These are phyloP conservation scores for Candida alai DNA, from an alignment of 805 yeast genomes.

Conservation along the genomic window DNA sequence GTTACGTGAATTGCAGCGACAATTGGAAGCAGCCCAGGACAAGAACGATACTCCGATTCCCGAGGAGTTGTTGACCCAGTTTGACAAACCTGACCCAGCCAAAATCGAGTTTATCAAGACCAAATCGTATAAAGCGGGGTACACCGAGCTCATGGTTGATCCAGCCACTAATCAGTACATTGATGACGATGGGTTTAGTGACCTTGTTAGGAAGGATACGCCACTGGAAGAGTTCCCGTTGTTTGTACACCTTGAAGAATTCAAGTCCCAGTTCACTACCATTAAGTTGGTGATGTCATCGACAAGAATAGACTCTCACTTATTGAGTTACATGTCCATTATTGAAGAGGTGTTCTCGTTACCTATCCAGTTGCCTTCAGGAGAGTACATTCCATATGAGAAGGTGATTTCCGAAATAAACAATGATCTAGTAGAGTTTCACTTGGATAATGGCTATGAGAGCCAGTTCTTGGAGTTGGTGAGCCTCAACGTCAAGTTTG, in stretches of 20 bases:
- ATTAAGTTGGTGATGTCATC: constrained; percentile 61
- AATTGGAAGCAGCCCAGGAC: constrained; percentile 58
- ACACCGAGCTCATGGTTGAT: constrained; percentile 31
- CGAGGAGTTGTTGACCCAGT: constrained; percentile 52
- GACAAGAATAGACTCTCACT: constrained; percentile 43
- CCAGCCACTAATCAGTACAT: constrained; percentile 18
- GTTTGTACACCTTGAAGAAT: constrained; percentile 74
- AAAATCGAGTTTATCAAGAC: constrained; percentile 71
- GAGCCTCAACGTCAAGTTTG: constrained; percentile 58
- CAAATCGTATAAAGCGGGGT: constrained; percentile 57
- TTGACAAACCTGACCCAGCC: constrained; percentile 71
- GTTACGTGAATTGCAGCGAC: constrained; percentile 45
- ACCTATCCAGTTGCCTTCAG: constrained; percentile 70
- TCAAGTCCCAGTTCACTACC: constrained; percentile 73
- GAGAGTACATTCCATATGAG: constrained; percentile 59
- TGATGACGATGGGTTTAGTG: constrained; percentile 21
- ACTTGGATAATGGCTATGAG: constrained; percentile 53
- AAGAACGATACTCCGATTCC: constrained; percentile 80
- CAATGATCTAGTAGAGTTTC: constrained; percentile 64
- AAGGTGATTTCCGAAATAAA: constrained; percentile 72
- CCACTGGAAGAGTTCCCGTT: constrained; percentile 54
- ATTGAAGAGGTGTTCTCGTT: constrained; percentile 66
- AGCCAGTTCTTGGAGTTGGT: constrained; percentile 65
- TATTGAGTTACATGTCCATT: constrained; percentile 61
- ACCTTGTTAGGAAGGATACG: constrained; percentile 17